Evolutionary conservation across 148 eudicot species (phyloP), one percentile per base, ranked within the genome.

Genomic region (Silene conica): DNA sequence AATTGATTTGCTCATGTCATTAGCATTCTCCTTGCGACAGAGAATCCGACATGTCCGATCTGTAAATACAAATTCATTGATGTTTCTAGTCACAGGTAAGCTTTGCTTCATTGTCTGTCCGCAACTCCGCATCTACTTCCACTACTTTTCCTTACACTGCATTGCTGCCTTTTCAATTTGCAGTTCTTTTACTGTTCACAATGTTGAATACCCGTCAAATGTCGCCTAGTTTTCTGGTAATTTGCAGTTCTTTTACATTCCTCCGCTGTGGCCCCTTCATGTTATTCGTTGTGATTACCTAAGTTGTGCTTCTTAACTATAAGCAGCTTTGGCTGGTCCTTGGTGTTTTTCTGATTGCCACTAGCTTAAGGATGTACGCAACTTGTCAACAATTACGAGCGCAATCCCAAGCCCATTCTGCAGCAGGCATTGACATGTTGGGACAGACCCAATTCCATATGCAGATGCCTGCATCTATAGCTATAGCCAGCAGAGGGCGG

Each of bases 161-260:
- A 0, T 31, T 31, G 34, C 34, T 31, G 34, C 34, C 2, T 20
- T 8, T 56, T 19, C 4, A 11, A 20, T n/a, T 69, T 69, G 63
- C 80, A 84, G 87, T 84, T 58, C 81, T 84, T 66, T 74, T 84
- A 82, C 55, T 84, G 80, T 82, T 84, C 70, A 84, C 85, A 34
- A 78, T 84, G 7, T 69, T 84, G 64, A 82, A 82, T 74, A 76
- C 85, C 31, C 84, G 80, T 62, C 86, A 84, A 67, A 81, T 84
- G 79, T 84, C 87, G 18, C 79, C 85, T 18, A 82, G 82, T 72
- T 84, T 84, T 74, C 79, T 84, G 85, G 85, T 84, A 84, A 82
- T 50, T 46, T 0, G 60, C 59, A n/a, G n/a, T n/a, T 18, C 13
- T n/a, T 22, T 18, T 43, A 16, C 45, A 38, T 9, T 43, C 28